Conservation (phyloP, 306 rosid genomes). For the Cicer pinnatifidum region DNA sequence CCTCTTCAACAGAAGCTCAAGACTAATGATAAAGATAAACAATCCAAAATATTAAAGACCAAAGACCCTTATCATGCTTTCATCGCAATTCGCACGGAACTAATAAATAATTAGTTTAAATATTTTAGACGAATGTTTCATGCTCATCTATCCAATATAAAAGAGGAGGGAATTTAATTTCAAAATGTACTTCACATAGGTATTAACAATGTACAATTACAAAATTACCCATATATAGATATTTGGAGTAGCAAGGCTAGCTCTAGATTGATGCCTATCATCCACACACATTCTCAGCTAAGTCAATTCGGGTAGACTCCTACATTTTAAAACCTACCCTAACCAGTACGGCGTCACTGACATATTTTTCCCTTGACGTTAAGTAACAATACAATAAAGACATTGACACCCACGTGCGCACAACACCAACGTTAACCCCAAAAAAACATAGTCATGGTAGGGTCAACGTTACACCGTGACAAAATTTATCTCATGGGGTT, state of each 20-base stretch:
- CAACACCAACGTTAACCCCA: not conserved
- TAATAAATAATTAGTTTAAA: too few relatives aligned
- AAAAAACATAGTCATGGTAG: not conserved
- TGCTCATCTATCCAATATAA: too few relatives aligned
- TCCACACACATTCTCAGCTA: not conserved
- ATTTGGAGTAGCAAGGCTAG: not conserved
- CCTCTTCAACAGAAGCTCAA: too few relatives aligned
- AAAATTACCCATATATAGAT: slow-evolving; percentile 29
- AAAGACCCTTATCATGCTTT: too few relatives aligned
- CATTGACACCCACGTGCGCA: slow-evolving; percentile 44
- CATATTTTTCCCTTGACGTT: slow-evolving; percentile 35
- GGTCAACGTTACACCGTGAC: slow-evolving; percentile 40
- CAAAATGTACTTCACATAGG: not conserved
- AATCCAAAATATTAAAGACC: too few relatives aligned
- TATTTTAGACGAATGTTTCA: too few relatives aligned
- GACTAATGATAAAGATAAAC: too few relatives aligned
- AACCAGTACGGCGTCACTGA: slow-evolving; percentile 42
- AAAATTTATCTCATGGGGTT: slow-evolving; percentile 46
- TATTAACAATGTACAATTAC: slow-evolving; percentile 27
- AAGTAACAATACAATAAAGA: slow-evolving; percentile 5
- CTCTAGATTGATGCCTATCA: not conserved
- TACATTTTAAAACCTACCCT: slow-evolving; percentile 18
- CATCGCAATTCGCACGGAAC: too few relatives aligned
- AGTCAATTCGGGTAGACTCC: slow-evolving; percentile 28
- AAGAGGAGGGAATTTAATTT: too few relatives aligned